Conservation (phyloP, 176 grass and related monocot species). For the Carex myosuroides region DNA sequence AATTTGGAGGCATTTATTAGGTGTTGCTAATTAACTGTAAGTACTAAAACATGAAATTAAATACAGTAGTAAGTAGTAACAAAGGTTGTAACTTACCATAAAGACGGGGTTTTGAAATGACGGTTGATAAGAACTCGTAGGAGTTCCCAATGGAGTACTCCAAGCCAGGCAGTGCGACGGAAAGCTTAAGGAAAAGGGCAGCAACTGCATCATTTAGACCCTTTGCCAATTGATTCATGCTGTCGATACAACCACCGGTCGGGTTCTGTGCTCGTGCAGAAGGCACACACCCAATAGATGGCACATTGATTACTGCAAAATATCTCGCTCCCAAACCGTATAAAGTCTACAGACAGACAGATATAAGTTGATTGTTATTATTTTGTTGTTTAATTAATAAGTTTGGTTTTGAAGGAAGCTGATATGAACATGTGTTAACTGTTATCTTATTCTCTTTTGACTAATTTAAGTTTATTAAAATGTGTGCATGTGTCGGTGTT, state of each 20-base stretch:
- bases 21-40: not conserved
- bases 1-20: not conserved
- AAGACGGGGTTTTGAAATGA: conserved; percentile 21
- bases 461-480: too few species aligned
- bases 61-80: not conserved
- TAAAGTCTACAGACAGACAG: too few species aligned
- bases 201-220: conserved; percentile 38
- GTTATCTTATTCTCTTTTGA: not conserved
- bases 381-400: too few species aligned
- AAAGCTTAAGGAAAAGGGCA: conserved; percentile 33
- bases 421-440: too few species aligned
- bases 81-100: conserved; percentile 25
- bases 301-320: conserved; percentile 44
- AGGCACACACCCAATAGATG: conserved; percentile 45
- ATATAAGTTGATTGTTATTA: too few species aligned
- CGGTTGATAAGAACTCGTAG: conserved; percentile 40
- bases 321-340: conserved; percentile 35
- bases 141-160: conserved; percentile 58
- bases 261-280: conserved; percentile 23
- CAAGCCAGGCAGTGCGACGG: conserved; percentile 34
- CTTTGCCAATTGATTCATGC: conserved; percentile 43
- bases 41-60: not conserved
- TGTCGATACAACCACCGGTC: conserved; percentile 34
- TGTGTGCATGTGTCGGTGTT: too few species aligned
- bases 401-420: too few species aligned